These are phyloP conservation scores for Sonneratia caseolaris DNA, from an alignment of 345 rosid genomes.

Conservation along the genomic window DNA sequence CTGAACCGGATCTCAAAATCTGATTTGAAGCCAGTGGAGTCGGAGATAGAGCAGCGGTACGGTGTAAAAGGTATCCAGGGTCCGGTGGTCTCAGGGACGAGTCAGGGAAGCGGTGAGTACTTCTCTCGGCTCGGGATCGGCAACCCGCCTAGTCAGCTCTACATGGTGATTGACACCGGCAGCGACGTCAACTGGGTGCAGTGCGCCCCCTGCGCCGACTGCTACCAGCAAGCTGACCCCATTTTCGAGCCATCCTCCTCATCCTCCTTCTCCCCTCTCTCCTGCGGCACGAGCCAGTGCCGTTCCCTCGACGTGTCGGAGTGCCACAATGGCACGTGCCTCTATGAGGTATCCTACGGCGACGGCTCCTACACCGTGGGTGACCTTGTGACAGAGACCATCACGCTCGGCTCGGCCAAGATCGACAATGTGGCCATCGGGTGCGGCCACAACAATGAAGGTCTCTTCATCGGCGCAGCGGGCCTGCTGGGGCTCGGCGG, in stretches of 20 bases:
- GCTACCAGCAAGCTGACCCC: conserved; percentile 84
- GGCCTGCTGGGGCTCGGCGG: conserved; percentile 91
- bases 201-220: conserved; percentile 78
- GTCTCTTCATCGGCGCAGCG: conserved; percentile 71
- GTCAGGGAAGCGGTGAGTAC: conserved; percentile 95
- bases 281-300: conserved; percentile 54
- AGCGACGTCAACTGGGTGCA: conserved; percentile 65
- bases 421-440: conserved; percentile 63
- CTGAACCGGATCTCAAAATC: conserved; percentile 22
- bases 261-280: conserved; percentile 48
- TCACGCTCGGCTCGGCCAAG: conserved; percentile 51
- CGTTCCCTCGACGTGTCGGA: conserved; percentile 54
- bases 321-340: conserved; percentile 60
- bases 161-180: conserved; percentile 79
- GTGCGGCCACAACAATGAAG: conserved; percentile 82
- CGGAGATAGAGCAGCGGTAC: conserved; percentile 7
- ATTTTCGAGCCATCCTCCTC: conserved; percentile 69
- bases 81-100: conserved; percentile 63
- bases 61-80: conserved; percentile 30
- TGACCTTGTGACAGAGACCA: conserved; percentile 64
- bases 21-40: conserved; percentile 42
- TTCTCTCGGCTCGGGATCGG: conserved; percentile 82
- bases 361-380: conserved; percentile 89
- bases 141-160: conserved; percentile 52
- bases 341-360: conserved; percentile 79